Evolutionary conservation across 2,329 filamentous ascomycete genomes (phyloP).

Genomic region (Didymella arachidicola): DNA sequence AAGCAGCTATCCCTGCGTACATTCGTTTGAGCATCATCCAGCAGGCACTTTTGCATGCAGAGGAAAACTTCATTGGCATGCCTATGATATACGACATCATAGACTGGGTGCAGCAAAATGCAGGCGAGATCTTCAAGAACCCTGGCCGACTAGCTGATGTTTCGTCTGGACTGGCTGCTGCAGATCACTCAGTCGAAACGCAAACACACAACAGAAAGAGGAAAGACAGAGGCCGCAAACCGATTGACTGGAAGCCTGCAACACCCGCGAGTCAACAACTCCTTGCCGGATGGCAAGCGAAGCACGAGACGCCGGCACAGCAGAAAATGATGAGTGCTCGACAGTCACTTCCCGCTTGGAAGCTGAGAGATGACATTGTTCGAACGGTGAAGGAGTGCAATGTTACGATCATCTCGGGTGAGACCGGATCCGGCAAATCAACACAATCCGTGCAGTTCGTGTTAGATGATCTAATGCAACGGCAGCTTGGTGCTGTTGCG

Average conservation of each 20-base stretch:
- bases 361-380: slow-evolving; percentile 78
- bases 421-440: slow-evolving; percentile 96
- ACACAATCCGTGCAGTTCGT: slow-evolving; percentile 97
- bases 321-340: slow-evolving; percentile 78
- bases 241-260: slow-evolving; percentile 71
- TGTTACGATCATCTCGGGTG: slow-evolving; percentile 95
- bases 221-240: slow-evolving; percentile 51
- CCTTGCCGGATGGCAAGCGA: slow-evolving; percentile 69
- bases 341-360: slow-evolving; percentile 85
- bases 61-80: slow-evolving; percentile 76
- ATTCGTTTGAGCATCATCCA: slow-evolving; percentile 89
- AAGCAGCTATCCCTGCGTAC: slow-evolving; percentile 79
- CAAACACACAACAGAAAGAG: slow-evolving; percentile 26
- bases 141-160: slow-evolving; percentile 87
- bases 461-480: slow-evolving; percentile 84
- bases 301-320: slow-evolving; percentile 70
- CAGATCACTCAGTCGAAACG: slow-evolving; percentile 43
- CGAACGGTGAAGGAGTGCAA: slow-evolving; percentile 77
- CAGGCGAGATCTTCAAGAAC: slow-evolving; percentile 81
- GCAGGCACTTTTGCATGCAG: slow-evolving; percentile 75
- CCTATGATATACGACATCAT: slow-evolving; percentile 90
- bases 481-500: slow-evolving; percentile 75
- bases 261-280: slow-evolving; percentile 65
- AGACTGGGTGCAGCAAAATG: slow-evolving; percentile 89
- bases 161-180: slow-evolving; percentile 73